These are phyloP conservation scores for Coniochaeta ligniaria DNA, from an alignment of 2,329 filamentous ascomycete species.

Conservation along the genomic window DNA sequence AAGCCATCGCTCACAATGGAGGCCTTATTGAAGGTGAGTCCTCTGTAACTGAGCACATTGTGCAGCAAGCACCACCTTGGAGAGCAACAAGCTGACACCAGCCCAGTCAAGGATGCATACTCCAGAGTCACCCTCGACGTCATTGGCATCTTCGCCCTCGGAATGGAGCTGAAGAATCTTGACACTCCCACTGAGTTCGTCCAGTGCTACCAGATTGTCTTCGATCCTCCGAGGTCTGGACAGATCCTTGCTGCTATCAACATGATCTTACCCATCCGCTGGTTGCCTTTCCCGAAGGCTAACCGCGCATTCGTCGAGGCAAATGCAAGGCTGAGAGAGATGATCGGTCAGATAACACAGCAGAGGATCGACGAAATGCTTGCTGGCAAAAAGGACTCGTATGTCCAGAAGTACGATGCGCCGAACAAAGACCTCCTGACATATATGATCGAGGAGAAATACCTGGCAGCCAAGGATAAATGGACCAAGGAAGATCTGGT, in stretches of 20 bases:
- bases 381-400: slow-evolving; percentile 8
- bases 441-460: slow-evolving; percentile 19
- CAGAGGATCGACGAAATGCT: slow-evolving; percentile 18
- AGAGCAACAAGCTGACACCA: not conserved
- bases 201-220: slow-evolving; percentile 21
- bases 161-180: slow-evolving; percentile 23
- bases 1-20: slow-evolving; percentile 13
- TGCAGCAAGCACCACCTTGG: not conserved
- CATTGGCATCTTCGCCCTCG: slow-evolving; percentile 24
- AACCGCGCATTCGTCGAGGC: slow-evolving; percentile 29
- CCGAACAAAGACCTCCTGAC: slow-evolving; percentile 16
- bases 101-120: slow-evolving; percentile 18
- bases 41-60: not conserved
- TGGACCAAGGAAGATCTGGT: slow-evolving; percentile 16
- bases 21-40: slow-evolving; percentile 19
- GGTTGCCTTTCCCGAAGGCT: slow-evolving; percentile 24
- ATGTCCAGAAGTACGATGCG: slow-evolving; percentile 11
- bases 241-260: slow-evolving; percentile 24
- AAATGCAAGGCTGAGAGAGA: slow-evolving; percentile 22
- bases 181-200: slow-evolving; percentile 16
- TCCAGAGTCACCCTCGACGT: slow-evolving; percentile 25
- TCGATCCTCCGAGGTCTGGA: slow-evolving; percentile 19
- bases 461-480: slow-evolving; percentile 3
- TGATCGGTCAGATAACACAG: slow-evolving; percentile 23
- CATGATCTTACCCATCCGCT: slow-evolving; percentile 21